Percentiles rank a stretch among this genome's conserved stretches.
Conservation (phyloP, 441 rosid species). For the Adansonia grandidieri region DNA sequence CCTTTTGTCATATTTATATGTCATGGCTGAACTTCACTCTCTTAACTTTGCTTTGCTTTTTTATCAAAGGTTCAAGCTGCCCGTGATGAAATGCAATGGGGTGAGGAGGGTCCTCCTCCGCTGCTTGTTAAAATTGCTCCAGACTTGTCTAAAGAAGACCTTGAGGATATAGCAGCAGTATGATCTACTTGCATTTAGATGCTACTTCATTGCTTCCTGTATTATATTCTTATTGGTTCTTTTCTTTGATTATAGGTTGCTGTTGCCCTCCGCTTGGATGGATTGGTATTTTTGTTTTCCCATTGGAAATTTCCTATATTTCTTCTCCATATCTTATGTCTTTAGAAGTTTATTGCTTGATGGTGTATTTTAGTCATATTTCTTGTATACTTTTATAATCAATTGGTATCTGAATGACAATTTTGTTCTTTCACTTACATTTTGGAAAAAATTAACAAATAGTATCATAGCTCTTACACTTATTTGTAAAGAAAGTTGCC, state of each 20-base stretch:
- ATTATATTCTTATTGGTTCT: constrained; percentile 35
- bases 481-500: neutral
- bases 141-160: constrained; percentile 91
- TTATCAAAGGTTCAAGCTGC: constrained; percentile 83
- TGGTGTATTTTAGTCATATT: constrained; percentile 4
- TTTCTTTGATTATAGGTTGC: constrained; percentile 72
- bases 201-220: constrained; percentile 19
- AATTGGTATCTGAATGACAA: neutral
- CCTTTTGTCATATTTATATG: neutral
- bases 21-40: constrained; percentile 5
- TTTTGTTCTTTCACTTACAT: neutral
- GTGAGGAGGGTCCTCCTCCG: constrained; percentile 98
- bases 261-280: constrained; percentile 91
- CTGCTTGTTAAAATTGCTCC: constrained; percentile 96
- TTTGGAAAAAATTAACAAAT: neutral
- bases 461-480: neutral
- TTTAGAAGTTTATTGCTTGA: neutral
- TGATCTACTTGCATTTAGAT: constrained; percentile 32
- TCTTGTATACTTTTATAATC: neutral
- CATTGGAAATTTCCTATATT: constrained; percentile 3
- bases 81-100: constrained; percentile 99
- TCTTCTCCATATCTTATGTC: neutral
- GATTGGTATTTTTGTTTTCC: constrained; percentile 64
- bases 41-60: constrained; percentile 19
- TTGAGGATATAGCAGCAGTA: constrained; percentile 97